Conservation (phyloP, 2,329 filamentous ascomycete species). For the Nothopassalora personata region DNA sequence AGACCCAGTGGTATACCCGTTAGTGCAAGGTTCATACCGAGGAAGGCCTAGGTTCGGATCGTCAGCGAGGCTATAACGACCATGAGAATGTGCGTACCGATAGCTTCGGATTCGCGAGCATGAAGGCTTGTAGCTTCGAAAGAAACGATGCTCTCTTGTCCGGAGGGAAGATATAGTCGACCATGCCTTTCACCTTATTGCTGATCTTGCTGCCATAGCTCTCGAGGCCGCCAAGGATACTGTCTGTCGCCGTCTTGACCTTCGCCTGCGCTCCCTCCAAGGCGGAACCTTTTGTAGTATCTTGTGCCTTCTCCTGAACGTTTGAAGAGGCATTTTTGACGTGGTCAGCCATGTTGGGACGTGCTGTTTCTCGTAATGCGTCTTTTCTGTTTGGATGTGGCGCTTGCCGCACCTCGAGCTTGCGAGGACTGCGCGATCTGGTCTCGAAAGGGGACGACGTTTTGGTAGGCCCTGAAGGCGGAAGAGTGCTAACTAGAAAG, state of each 20-base stretch:
- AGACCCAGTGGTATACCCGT: constrained; percentile 62
- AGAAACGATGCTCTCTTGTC: constrained; percentile 55
- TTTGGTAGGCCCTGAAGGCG: constrained; percentile 5
- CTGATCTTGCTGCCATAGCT: constrained; percentile 25
- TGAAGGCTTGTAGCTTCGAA: constrained; percentile 51
- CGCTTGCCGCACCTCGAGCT: constrained; percentile 24
- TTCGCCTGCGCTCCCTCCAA: constrained; percentile 20
- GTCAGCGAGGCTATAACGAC: not conserved
- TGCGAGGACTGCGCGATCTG: constrained; percentile 23
- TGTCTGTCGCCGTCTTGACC: constrained; percentile 24
- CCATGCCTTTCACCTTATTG: constrained; percentile 30
- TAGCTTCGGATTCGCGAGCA: constrained; percentile 60
- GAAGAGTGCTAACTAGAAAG: not conserved
- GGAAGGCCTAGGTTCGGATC: constrained; percentile 53
- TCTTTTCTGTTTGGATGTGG: constrained; percentile 23
- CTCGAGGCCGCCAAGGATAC: constrained; percentile 28
- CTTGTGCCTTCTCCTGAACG: constrained; percentile 17
- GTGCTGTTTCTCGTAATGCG: constrained; percentile 18
- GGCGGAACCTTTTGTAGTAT: constrained; percentile 19
- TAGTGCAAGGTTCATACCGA: constrained; percentile 59
- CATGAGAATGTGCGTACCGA: constrained; percentile 49
- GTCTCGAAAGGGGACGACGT: constrained; percentile 16
- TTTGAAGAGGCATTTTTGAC: constrained; percentile 13
- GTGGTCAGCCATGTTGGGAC: constrained; percentile 24
- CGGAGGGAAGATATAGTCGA: constrained; percentile 55